Base-by-base conservation (phyloP, 1,139 yeast species). In the Suhomyces chickasaworum region DNA sequence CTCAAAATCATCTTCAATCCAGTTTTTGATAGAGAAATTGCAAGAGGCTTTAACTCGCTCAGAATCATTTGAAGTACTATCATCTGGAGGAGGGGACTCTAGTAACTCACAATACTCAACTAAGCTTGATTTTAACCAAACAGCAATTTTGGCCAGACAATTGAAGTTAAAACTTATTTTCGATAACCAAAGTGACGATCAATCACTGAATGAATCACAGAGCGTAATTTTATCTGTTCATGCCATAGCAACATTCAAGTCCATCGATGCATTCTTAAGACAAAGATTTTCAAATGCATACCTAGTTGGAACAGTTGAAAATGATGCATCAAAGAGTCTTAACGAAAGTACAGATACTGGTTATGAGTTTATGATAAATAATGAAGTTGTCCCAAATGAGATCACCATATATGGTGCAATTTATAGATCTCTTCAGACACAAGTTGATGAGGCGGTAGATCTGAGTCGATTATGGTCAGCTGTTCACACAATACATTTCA, bases 401-500 rank as follows among this genome's bases (percentile, higher is more conserved):
- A 81, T 88, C 3, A 88, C 97, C 0, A 77, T 91, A 3, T 86
- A 84, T 64, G 96, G 95, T 4, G 96, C 93, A 0, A 71, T 89
- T 7, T 84, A 82, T 61, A 75, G 81, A 44, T 69, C 81, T 12
- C 63, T 77, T 16, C 81, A 80, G 57, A 55, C 57, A 5, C 61
- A 69, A 40, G 51, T 68, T 1, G 69, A 70, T 50, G 74, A 73
- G 42, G 56, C 62, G n/a, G 70, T 80, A 34, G 78, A 83, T 45
- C 71, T 85, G 0, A 60, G 67, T 5, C 69, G 61, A 41, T 70
- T 86, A 23, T 87, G 95, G 93, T 60, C 73, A 5, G 55, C 57
- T 4, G 67, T 79, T 7, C 91, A 84, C 56, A 69, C 68, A 4
- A 70, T 89, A 6, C 68, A 74, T 7, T 86, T 75, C 62, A 69